Percentiles rank a stretch among this genome's conserved stretches.
phyloP scores from a whole-genome alignment of 305 asterid species.

The Fraxinus sp. region DNA sequence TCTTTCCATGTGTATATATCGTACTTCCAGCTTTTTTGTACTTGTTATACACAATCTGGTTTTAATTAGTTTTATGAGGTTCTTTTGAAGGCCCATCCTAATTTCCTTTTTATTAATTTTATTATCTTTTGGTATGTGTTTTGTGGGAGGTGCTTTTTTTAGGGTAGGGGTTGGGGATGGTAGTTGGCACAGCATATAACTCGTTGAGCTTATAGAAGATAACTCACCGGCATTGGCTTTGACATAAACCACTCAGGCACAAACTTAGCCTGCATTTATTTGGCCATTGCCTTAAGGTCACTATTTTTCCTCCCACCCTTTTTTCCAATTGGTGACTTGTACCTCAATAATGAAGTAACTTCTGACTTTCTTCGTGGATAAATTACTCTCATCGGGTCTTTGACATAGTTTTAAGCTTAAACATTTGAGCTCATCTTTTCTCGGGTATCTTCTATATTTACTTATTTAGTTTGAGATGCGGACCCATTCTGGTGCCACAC shows the following conservation, averaged over 20 bases:
- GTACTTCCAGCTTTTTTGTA: neutral
- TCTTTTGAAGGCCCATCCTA: neutral
- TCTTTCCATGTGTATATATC: slow-evolving; percentile 14
- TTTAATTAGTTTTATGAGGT: slow-evolving; percentile 17
- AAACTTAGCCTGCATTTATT: slow-evolving; percentile 14
- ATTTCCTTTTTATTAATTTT: neutral
- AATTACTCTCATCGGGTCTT: neutral
- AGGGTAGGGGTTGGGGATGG: neutral
- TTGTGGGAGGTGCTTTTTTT: neutral
- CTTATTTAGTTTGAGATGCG: slow-evolving; percentile 16
- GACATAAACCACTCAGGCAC: slow-evolving; percentile 19
- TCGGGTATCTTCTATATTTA: neutral
- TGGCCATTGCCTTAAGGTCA: neutral
- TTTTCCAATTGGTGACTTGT: neutral
- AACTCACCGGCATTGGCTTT: neutral
- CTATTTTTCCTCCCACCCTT: neutral
- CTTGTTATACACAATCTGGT: slow-evolving; percentile 11
- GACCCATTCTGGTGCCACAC: slow-evolving; percentile 1
- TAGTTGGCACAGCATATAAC: neutral
- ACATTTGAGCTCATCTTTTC: slow-evolving; percentile 12
- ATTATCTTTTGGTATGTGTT: neutral
- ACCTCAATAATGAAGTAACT: neutral
- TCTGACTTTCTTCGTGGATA: neutral
- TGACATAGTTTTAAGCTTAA: slow-evolving; percentile 20
- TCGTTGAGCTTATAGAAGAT: slow-evolving; percentile 22